Evolutionary conservation across 805 yeast genomes (phyloP), one percentile per base, ranked within the genome.

Genomic region (Metschnikowia picachoensis): DNA sequence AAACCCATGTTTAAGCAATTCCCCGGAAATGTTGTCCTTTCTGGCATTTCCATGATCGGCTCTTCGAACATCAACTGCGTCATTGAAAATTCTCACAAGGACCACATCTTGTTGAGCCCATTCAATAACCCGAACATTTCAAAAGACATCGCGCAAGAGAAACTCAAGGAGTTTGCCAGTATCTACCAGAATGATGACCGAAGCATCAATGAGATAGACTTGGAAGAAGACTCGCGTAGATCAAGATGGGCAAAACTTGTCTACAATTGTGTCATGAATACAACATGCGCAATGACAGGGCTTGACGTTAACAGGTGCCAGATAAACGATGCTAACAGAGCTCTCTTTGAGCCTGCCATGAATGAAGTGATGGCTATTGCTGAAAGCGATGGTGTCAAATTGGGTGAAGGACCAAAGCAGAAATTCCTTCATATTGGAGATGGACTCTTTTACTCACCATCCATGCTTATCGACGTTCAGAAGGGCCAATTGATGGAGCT

Each of bases 401-500:
- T 86, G 30, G 79, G 80, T 1, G 72, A 62, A 20, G 76, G 66
- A n/a, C 61, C 73, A 16, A 78, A 78, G 48, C 69, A 77, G 27
- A 50, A 58, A 39, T 77, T 80, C 70, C 60, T 80, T 32, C 81
- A 79, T 51, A 71, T 79, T 16, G 69, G 72, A 12, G 76, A 70
- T 50, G 58, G 56, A 2, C 41, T 52, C 12, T 54, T 50, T 65
- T 85, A 78, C 60, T 72, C 74, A 42, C 92, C 92, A 2, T 83
- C 90, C 4, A 85, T 85, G 92, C 66, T 77, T 50, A 85, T 83
- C 10, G 94, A 85, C 58, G 74, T 75, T 16, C 67, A 77, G 41
- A 82, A 83, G 52, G 80, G 82, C 25, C 82, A 85, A 58, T 80
- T 81, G 39, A 76, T 86, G 53, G 95, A 87, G 62, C 63, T 82